Evolutionary conservation across 257 asterid species (phyloP).

Genomic region (Leonotis leonurus): DNA sequence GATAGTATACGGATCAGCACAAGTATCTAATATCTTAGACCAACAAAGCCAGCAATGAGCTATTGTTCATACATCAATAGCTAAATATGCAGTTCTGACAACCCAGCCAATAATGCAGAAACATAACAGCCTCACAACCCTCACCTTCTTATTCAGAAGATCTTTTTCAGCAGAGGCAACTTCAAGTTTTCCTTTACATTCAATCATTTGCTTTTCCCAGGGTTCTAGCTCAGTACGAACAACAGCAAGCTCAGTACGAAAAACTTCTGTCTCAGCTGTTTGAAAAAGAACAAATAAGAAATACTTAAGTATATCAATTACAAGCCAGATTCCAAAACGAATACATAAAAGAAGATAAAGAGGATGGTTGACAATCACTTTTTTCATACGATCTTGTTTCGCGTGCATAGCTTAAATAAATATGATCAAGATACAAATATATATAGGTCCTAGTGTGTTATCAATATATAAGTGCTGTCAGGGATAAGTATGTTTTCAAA

Average conservation of each 20-base stretch:
- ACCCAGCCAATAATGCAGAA: not conserved
- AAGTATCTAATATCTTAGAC: not conserved
- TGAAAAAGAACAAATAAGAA: not conserved
- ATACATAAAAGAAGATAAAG: not conserved
- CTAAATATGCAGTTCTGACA: not conserved
- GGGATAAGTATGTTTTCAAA: not conserved
- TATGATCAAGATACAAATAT: not conserved
- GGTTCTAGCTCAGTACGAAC: slow-evolving; percentile 89
- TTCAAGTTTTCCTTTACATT: slow-evolving; percentile 78
- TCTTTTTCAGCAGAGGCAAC: slow-evolving; percentile 76
- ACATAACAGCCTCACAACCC: not conserved
- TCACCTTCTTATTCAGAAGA: slow-evolving; percentile 71
- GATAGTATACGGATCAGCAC: not conserved
- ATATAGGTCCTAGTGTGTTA: not conserved
- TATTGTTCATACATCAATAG: not conserved
- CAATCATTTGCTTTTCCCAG: slow-evolving; percentile 89
- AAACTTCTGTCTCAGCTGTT: slow-evolving; percentile 80
- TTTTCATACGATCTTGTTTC: not conserved
- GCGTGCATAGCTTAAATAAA: not conserved
- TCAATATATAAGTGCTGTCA: not conserved
- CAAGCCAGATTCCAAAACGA: not conserved
- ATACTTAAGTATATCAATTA: slow-evolving; percentile 1
- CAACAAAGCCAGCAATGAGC: not conserved
- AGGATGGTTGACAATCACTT: not conserved
- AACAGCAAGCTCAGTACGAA: slow-evolving; percentile 67